Base-by-base conservation (phyloP, 23 red algal species). In the Pyropia yezoensis region DNA sequence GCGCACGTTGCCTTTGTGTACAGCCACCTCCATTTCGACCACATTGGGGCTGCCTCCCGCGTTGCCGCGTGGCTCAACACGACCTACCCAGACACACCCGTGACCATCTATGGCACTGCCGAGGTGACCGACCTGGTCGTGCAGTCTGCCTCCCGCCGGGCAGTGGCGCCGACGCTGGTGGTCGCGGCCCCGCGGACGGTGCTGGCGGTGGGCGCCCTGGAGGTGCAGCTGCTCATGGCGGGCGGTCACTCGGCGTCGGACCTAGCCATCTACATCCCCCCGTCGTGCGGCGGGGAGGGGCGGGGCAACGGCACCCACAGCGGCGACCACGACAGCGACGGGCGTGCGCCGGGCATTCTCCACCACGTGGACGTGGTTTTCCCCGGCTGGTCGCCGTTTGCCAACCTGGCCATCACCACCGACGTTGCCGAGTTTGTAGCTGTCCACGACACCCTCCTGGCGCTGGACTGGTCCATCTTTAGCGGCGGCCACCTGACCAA, bases 191-290 rank as follows among this genome's bases (percentile, higher is more conserved):
- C 30, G n/a, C 50, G 62, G 55, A 32, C 27, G 21, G 39, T 55
- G 66, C 56, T 66, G 65, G 17, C 18, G 5, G 33, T 70, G 33
- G 26, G 49, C 45, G 18, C 14, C 4, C 60, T 78, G 18, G 49
- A 69, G 23, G 14, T 82, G 6, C 28, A 82, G 16, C 28, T 70
- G 65, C 22, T 66, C 26, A 62, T 47, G 39, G 57, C 24, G 39
- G 71, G 71, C 17, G 71, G 71, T 14, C 71, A 75, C 71, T 61
- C 71, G 12, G 71, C 49, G 16, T 29, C 50, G 57, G 71, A 75
- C 59, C 25, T 75, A 18, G 25, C 54, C 7, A 25, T 75, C 18
- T 66, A 61, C 50, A 75, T 75, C 12, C 71, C 71, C 14, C 49
- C 53, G 32, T 15, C 27, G n/a, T 27, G 54, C 13, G 66, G 66